phyloP scores from a whole-genome alignment of 169 alveolate species.

The Eimeria mitis region DNA sequence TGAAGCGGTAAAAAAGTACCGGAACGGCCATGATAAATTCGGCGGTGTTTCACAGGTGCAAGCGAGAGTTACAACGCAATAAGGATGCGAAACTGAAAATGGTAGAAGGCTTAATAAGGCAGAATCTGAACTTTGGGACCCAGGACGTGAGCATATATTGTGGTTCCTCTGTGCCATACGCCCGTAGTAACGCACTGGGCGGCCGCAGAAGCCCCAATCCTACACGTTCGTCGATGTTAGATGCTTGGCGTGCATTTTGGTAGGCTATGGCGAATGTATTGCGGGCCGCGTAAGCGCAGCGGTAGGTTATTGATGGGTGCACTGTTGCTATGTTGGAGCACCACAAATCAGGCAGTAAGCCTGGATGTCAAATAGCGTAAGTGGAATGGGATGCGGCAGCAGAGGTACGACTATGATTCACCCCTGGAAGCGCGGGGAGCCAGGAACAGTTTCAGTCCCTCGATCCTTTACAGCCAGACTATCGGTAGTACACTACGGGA shows the following conservation, averaged over 20 bases:
- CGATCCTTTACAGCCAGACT: neutral
- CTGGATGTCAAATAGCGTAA: neutral
- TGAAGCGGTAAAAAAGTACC: neutral
- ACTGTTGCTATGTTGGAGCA: neutral
- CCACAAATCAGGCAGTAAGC: neutral
- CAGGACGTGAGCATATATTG: neutral
- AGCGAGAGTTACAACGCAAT: neutral
- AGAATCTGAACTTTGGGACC: neutral
- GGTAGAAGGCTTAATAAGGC: neutral
- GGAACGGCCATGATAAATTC: neutral
- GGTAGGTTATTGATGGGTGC: neutral
- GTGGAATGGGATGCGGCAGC: neutral
- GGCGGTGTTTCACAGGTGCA: neutral
- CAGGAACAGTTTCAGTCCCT: neutral
- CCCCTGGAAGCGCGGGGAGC: neutral
- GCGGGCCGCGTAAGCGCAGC: neutral
- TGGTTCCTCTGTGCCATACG: neutral
- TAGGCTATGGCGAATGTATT: neutral
- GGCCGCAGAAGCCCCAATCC: neutral
- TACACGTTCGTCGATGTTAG: neutral
- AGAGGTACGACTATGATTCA: too few relatives aligned
- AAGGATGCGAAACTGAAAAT: neutral
- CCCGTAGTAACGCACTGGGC: neutral
- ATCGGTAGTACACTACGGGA: neutral
- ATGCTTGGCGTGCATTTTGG: neutral